Evolutionary conservation across 495 filamentous ascomycete species (phyloP).

Genomic region (Trichoderma reesei): DNA sequence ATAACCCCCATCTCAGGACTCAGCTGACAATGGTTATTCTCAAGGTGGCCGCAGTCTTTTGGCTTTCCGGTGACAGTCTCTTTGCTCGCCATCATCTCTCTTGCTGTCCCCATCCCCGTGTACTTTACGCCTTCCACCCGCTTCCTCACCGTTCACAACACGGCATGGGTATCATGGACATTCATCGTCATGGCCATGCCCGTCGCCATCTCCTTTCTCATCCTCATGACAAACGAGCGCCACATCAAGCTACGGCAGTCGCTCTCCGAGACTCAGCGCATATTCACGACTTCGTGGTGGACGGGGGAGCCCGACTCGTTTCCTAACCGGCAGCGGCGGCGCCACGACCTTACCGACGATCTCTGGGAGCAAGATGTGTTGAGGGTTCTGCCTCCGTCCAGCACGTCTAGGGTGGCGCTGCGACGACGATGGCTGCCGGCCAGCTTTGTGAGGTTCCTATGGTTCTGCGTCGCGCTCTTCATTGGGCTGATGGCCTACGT

Average conservation of each 20-base stretch:
- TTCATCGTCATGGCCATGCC: slow-evolving; percentile 57
- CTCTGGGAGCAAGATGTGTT: slow-evolving; percentile 21
- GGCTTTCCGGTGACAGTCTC: slow-evolving; percentile 50
- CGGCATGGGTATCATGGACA: slow-evolving; percentile 53
- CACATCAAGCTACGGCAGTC: slow-evolving; percentile 44
- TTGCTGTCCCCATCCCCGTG: slow-evolving; percentile 45
- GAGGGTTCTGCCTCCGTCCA: neutral
- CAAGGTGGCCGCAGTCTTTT: slow-evolving; percentile 45
- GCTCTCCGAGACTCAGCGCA: slow-evolving; percentile 51
- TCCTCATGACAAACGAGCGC: slow-evolving; percentile 49
- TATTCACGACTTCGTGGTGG: slow-evolving; percentile 54
- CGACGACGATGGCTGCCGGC: slow-evolving; percentile 44
- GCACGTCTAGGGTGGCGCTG: slow-evolving; percentile 12
- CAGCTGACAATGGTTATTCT: slow-evolving; percentile 5
- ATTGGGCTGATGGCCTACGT: slow-evolving; percentile 52
- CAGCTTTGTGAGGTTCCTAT: slow-evolving; percentile 55
- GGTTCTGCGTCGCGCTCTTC: slow-evolving; percentile 52
- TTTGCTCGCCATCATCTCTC: slow-evolving; percentile 42
- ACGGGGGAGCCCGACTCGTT: slow-evolving; percentile 38
- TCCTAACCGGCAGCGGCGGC: slow-evolving; percentile 24
- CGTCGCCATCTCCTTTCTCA: slow-evolving; percentile 47
- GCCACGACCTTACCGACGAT: slow-evolving; percentile 17
- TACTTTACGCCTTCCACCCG: slow-evolving; percentile 41
- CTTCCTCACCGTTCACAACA: slow-evolving; percentile 45
- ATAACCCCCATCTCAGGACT: neutral